Conservation (phyloP, 768 basidiomycete species). For the Podaxis pistillaris region DNA sequence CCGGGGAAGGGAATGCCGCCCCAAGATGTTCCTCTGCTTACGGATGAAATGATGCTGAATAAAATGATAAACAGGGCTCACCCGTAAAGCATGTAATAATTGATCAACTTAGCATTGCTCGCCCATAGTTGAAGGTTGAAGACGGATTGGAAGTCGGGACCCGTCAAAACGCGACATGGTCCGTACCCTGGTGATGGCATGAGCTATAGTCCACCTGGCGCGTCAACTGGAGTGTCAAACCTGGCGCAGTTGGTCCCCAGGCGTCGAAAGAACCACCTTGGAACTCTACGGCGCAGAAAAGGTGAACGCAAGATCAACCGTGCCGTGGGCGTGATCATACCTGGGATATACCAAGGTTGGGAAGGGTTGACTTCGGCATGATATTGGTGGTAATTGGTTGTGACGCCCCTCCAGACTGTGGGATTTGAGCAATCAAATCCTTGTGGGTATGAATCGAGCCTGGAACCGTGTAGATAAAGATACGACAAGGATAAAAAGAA, state of each 20-base stretch:
- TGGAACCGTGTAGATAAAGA: conserved; percentile 19
- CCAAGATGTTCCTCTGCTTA: conserved; percentile 77
- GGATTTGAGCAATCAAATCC: conserved; percentile 81
- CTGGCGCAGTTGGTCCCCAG: conserved; percentile 75
- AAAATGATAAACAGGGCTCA: conserved; percentile 23
- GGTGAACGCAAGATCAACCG: neutral
- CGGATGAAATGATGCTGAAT: neutral
- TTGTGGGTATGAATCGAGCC: conserved; percentile 74
- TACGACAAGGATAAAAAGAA: neutral
- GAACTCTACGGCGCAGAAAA: conserved; percentile 36
- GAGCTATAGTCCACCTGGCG: neutral
- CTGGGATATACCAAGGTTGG: conserved; percentile 72
- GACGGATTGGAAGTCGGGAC: conserved; percentile 73
- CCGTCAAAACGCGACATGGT: conserved; percentile 64
- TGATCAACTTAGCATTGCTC: conserved; percentile 77
- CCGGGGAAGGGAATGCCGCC: conserved; percentile 77
- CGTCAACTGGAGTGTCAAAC: conserved; percentile 25
- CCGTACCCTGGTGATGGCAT: conserved; percentile 47
- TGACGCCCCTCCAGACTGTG: conserved; percentile 60
- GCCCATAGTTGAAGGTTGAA: conserved; percentile 81
- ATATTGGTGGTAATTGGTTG: conserved; percentile 61
- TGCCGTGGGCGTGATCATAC: conserved; percentile 28
- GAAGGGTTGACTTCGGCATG: conserved; percentile 49
- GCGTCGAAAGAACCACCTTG: conserved; percentile 81
- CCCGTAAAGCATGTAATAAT: conserved; percentile 87